These are phyloP conservation scores for Ogataea wickerhamii DNA, from an alignment of 805 yeast species.

Conservation along the genomic window DNA sequence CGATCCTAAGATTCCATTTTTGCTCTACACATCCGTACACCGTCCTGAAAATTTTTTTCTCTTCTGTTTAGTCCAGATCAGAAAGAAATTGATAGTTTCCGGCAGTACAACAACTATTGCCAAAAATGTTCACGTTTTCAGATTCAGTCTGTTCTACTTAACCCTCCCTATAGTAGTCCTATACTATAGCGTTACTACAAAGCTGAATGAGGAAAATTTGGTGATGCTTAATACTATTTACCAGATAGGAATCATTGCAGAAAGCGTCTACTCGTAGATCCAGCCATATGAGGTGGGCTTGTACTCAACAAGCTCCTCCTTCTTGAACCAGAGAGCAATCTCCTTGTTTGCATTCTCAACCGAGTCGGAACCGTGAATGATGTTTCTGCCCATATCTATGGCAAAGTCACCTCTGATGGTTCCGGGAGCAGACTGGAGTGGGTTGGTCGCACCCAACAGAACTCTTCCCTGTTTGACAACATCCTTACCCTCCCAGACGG, in stretches of 20 bases:
- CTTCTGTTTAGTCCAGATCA: too few relatives aligned
- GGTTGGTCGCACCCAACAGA: slow-evolving; percentile 99
- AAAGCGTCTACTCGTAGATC: slow-evolving; percentile 78
- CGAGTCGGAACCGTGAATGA: slow-evolving; percentile 98
- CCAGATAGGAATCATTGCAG: too few relatives aligned
- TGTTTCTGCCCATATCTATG: slow-evolving; percentile 98
- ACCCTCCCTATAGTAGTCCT: too few relatives aligned
- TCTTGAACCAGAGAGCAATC: slow-evolving; percentile 96
- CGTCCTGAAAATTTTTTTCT: background rate
- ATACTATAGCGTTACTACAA: too few relatives aligned
- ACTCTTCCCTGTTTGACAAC: slow-evolving; percentile 98
- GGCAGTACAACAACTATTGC: too few relatives aligned
- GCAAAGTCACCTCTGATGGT: slow-evolving; percentile 99
- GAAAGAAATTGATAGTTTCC: too few relatives aligned
- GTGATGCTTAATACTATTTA: too few relatives aligned
- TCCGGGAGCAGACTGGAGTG: slow-evolving; percentile 95
- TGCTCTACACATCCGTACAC: background rate
- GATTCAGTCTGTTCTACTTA: too few relatives aligned
- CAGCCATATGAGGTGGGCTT: slow-evolving; percentile 79
- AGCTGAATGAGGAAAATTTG: too few relatives aligned
- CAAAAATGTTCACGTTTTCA: too few relatives aligned
- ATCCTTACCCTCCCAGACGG: slow-evolving; percentile 99
- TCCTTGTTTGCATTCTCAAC: slow-evolving; percentile 97
- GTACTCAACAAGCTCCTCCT: slow-evolving; percentile 93
- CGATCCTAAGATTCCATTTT: background rate